Percentiles rank a stretch among this genome's conserved stretches.
These are phyloP conservation scores for Dictyostelium capitatum DNA, from an alignment of 78 protist species.

Conservation along the genomic window DNA sequence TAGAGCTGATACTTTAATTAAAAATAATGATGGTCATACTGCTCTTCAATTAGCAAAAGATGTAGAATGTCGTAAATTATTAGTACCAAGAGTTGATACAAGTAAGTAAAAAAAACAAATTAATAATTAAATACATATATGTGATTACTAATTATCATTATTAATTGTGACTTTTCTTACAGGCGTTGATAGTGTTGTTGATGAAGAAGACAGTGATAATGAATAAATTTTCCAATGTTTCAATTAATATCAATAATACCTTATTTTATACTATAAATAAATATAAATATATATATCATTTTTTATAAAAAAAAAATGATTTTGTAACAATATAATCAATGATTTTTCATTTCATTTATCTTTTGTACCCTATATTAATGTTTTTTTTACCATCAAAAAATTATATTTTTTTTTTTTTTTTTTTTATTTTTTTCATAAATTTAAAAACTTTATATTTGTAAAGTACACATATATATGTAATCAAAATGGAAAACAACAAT, in stretches of 20 bases:
- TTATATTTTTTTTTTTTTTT: neutral
- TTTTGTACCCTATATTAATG: neutral
- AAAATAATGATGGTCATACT: slow-evolving; percentile 55
- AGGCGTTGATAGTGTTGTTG: slow-evolving; percentile 20
- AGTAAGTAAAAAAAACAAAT: slow-evolving; percentile 34
- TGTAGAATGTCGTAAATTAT: slow-evolving; percentile 66
- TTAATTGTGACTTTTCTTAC: too few relatives aligned
- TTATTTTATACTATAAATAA: neutral
- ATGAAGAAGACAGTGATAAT: slow-evolving; percentile 41
- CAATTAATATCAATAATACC: neutral
- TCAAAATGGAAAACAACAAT: neutral
- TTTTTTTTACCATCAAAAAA: neutral
- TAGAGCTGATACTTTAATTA: slow-evolving; percentile 12
- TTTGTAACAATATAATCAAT: too few relatives aligned
- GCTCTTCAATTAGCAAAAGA: slow-evolving; percentile 58
- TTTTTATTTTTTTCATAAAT: neutral
- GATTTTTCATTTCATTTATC: too few relatives aligned
- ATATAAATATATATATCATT: neutral
- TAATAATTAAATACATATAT: neutral
- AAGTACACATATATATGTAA: too few relatives aligned
- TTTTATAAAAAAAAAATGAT: too few relatives aligned
- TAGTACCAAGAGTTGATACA: slow-evolving; percentile 51
- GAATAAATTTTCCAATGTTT: neutral
- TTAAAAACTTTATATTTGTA: neutral
- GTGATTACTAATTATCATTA: neutral